phyloP scores from a whole-genome alignment of 495 filamentous ascomycete species.

The Daldinia grandis region DNA sequence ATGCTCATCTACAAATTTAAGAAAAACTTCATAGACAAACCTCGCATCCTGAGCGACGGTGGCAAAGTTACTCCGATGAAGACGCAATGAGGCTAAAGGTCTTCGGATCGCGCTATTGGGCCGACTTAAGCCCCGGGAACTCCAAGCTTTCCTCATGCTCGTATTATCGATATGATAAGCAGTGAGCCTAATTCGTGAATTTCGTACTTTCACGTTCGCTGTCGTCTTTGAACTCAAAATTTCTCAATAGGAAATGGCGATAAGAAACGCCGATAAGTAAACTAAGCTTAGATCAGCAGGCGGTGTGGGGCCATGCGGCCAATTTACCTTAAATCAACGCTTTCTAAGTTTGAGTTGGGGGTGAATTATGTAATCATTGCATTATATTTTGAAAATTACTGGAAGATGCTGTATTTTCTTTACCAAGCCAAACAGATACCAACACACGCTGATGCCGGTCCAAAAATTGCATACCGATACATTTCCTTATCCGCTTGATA shows the following conservation, averaged over 20 bases:
- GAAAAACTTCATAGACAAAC: constrained; percentile 23
- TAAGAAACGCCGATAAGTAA: constrained; percentile 9
- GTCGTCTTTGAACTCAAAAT: constrained; percentile 16
- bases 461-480: background rate
- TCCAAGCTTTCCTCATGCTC: constrained; percentile 50
- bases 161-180: background rate
- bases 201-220: background rate
- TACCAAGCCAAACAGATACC: background rate
- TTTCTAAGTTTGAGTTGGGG: too few species aligned
- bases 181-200: constrained; percentile 4
- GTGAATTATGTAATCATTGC: too few species aligned
- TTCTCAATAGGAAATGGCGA: constrained; percentile 34
- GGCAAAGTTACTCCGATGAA: constrained; percentile 47
- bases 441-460: background rate
- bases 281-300: constrained; percentile 8
- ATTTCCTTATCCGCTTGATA: constrained; percentile 2
- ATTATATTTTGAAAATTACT: too few species aligned
- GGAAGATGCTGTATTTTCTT: background rate
- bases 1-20: background rate
- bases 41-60: constrained; percentile 50
- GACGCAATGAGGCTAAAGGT: constrained; percentile 17
- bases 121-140: constrained; percentile 46
- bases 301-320: background rate
- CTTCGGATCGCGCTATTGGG: constrained; percentile 23
- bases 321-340: constrained; percentile 8